Base-by-base conservation (phyloP, 345 rosid genomes). In the thale cress (Arabidopsis thaliana) region DNA sequence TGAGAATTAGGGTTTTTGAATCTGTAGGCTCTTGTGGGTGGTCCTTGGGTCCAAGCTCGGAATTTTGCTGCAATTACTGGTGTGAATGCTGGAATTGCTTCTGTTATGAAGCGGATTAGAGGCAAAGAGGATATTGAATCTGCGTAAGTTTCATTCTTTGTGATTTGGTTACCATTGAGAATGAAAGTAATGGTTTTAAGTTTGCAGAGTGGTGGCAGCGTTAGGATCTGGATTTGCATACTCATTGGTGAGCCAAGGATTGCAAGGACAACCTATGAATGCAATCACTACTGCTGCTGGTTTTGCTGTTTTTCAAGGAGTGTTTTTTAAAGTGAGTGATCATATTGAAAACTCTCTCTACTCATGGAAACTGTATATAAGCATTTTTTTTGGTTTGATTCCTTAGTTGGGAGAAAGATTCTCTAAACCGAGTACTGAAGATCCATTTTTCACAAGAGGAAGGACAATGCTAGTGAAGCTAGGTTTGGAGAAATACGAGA, bases 41-140 rank as follows among this genome's bases (percentile, higher is more conserved):
- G 98, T 10, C 98, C 97, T 2, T 82, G 89, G 82, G 78, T 85
- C 2, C 97, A 94, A 71, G 98, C 98, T 80, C 98, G 98, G 16
- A 94, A 94, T 67, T 91, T 91, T 61, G 97, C 97, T 36, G 91
- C 91, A 0, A 87, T 94, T 83, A 89, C 97, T 0, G 91, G 98
- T 71, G 93, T 89, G 2, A 91, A 91, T 84, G 90, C 98, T 2
- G 98, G 97, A 53, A 86, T 94, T 66, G 80, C 96, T 4, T 85
- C 85, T 50, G 84, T 91, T 4, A 87, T 94, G 97, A 89, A 84
- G 80, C 85, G 97, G 63, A 59, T 94, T 78, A 78, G 97, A 87
- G 98, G 97, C 77, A 94, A 91, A 83, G 96, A 91, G 71, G 98
- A 94, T 84, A 85, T 94, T 53, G 91, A 91, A 58, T 87, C 97